Conservation (phyloP, 192 early-diverging fungal genomes). For the Coemansia sp. region DNA sequence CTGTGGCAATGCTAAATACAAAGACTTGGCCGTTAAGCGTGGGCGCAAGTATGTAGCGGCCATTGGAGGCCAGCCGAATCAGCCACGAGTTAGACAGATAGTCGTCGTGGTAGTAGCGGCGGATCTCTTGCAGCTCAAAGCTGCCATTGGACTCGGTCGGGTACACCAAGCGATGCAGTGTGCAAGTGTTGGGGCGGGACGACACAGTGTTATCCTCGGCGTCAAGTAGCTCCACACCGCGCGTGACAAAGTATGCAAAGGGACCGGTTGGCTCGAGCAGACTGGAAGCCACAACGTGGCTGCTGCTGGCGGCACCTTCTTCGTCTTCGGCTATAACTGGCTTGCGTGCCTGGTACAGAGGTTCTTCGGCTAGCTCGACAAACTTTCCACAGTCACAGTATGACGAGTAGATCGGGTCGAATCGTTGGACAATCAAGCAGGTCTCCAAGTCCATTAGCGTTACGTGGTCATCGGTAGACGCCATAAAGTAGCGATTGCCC, state of each 20-base stretch:
- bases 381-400: slow-evolving; percentile 97
- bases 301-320: background rate
- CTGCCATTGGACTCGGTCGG: slow-evolving; percentile 63
- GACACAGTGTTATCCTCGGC: slow-evolving; percentile 68
- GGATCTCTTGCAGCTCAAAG: slow-evolving; percentile 77
- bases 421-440: slow-evolving; percentile 57
- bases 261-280: slow-evolving; percentile 18
- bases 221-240: slow-evolving; percentile 90
- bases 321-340: slow-evolving; percentile 40
- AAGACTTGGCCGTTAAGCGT: slow-evolving; percentile 88
- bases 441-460: slow-evolving; percentile 89
- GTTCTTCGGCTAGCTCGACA: slow-evolving; percentile 67
- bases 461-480: slow-evolving; percentile 84
- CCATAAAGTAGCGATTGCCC: slow-evolving; percentile 91
- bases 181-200: slow-evolving; percentile 83
- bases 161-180: slow-evolving; percentile 82
- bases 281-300: background rate
- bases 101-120: slow-evolving; percentile 75
- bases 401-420: slow-evolving; percentile 75
- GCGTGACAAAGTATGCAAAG: slow-evolving; percentile 79
- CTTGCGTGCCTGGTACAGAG: slow-evolving; percentile 29
- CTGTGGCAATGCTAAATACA: slow-evolving; percentile 75
- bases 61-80: slow-evolving; percentile 84
- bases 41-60: slow-evolving; percentile 84
- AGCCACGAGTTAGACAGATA: slow-evolving; percentile 93